Evolutionary conservation across 176 grass and related monocot genomes (phyloP).

Genomic region (Zizania latifolia): DNA sequence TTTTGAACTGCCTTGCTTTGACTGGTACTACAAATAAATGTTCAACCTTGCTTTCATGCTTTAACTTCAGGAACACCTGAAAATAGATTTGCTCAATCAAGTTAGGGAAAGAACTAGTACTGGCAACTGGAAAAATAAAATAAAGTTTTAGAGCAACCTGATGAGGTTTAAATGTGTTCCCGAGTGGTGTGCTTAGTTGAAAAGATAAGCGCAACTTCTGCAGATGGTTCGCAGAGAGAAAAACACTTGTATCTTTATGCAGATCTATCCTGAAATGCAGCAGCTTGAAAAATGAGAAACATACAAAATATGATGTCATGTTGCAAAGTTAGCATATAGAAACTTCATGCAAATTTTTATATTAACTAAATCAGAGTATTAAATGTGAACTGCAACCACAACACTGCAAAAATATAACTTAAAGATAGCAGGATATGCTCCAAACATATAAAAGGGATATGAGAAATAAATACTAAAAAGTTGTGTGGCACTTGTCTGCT

Average conservation of each 20-base stretch:
- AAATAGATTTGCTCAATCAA: slow-evolving; percentile 28
- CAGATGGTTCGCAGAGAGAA: slow-evolving; percentile 81
- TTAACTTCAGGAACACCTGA: slow-evolving; percentile 82
- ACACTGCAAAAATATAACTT: not conserved
- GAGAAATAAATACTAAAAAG: not conserved
- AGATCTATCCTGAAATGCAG: slow-evolving; percentile 80
- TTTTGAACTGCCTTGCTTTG: slow-evolving; percentile 76
- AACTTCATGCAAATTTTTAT: not conserved
- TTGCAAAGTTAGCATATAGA: not conserved
- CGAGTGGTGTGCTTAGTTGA: slow-evolving; percentile 68
- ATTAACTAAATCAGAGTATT: not conserved
- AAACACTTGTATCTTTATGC: slow-evolving; percentile 46
- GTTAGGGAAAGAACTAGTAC: slow-evolving; percentile 11
- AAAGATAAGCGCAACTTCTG: slow-evolving; percentile 80
- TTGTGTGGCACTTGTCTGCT: not conserved
- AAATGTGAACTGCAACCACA: not conserved
- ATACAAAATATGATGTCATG: not conserved
- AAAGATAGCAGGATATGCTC: not conserved
- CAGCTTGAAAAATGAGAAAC: slow-evolving; percentile 9
- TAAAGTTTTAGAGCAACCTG: slow-evolving; percentile 46
- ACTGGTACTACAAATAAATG: slow-evolving; percentile 76
- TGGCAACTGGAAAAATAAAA: slow-evolving; percentile 10
- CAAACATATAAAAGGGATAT: not conserved
- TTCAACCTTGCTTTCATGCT: slow-evolving; percentile 91
- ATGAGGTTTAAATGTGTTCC: slow-evolving; percentile 81